Evolutionary conservation across 306 rosid species (phyloP).

Genomic region (Sindora glabra): DNA sequence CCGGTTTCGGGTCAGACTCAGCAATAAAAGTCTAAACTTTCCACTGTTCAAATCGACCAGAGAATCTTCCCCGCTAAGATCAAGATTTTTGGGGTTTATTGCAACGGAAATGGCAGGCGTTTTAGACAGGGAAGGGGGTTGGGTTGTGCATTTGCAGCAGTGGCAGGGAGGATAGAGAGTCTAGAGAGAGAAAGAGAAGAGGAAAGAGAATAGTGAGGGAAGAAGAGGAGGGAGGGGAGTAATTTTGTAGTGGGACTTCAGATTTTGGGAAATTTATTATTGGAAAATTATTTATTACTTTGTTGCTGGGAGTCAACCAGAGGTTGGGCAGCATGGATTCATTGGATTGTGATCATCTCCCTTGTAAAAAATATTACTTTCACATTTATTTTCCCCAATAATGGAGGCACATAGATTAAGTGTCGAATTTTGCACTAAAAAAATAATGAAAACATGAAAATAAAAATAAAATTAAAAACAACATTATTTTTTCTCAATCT

Average conservation of each 20-base stretch:
- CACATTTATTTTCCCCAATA: background rate
- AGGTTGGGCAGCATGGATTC: slow-evolving; percentile 48
- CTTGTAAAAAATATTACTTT: background rate
- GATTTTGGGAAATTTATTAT: background rate
- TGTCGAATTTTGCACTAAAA: no score
- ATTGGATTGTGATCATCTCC: slow-evolving; percentile 32
- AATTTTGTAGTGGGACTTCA: slow-evolving; percentile 7
- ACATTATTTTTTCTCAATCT: no score
- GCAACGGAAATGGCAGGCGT: slow-evolving; percentile 10
- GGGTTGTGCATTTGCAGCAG: slow-evolving; percentile 3
- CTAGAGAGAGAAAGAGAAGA: slow-evolving; percentile 12
- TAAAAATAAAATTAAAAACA: no score
- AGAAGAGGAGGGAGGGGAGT: background rate
- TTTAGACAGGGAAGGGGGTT: background rate
- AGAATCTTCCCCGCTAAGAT: slow-evolving; percentile 12
- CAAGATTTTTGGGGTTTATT: slow-evolving; percentile 21
- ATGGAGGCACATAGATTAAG: no score
- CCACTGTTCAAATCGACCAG: background rate
- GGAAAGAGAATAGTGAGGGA: background rate
- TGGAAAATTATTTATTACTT: slow-evolving; percentile 18
- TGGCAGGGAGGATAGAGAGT: no score
- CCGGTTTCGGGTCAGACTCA: slow-evolving; percentile 11
- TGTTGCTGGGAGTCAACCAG: slow-evolving; percentile 30
- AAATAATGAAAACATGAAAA: no score
- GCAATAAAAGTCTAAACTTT: background rate